phyloP scores from a whole-genome alignment of 208 protist genomes.

The Acanthamoeba healyi region DNA sequence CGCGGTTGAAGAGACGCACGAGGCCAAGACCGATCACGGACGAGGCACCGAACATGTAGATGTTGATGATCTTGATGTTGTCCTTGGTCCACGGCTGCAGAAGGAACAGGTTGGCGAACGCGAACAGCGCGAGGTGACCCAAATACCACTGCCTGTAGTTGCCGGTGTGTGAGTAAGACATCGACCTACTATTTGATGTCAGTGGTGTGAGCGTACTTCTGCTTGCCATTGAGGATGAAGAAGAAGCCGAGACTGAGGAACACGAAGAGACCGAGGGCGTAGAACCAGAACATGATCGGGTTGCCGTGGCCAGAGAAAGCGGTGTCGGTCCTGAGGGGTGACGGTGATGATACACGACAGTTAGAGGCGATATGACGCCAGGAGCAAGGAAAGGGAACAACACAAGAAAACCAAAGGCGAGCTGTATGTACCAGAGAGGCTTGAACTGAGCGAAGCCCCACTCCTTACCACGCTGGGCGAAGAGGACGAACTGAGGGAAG shows the following conservation, averaged over 20 bases:
- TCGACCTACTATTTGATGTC: background rate
- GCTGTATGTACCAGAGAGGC: constrained; percentile 41
- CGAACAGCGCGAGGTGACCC: constrained; percentile 42
- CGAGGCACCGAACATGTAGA: constrained; percentile 35
- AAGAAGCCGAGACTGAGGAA: constrained; percentile 53
- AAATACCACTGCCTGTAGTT: constrained; percentile 67
- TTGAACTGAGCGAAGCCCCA: constrained; percentile 67
- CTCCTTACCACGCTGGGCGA: constrained; percentile 69
- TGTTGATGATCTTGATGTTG: constrained; percentile 74
- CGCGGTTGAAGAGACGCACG: background rate
- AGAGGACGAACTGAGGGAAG: constrained; percentile 60
- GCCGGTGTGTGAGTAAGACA: background rate
- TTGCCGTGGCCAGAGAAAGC: constrained; percentile 16
- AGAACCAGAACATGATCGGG: constrained; percentile 70
- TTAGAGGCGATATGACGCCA: too few species aligned
- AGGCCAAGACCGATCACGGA: background rate
- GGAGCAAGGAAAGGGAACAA: background rate
- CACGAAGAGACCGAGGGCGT: constrained; percentile 44
- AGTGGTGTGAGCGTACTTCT: background rate
- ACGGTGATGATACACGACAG: background rate
- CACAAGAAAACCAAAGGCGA: background rate
- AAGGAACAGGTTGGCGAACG: constrained; percentile 54
- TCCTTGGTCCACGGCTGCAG: constrained; percentile 74
- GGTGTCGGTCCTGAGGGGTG: background rate
- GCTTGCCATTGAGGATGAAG: constrained; percentile 50